Base-by-base conservation (phyloP, 352 stramenopile species). In the Thraustochytrium striatum region DNA sequence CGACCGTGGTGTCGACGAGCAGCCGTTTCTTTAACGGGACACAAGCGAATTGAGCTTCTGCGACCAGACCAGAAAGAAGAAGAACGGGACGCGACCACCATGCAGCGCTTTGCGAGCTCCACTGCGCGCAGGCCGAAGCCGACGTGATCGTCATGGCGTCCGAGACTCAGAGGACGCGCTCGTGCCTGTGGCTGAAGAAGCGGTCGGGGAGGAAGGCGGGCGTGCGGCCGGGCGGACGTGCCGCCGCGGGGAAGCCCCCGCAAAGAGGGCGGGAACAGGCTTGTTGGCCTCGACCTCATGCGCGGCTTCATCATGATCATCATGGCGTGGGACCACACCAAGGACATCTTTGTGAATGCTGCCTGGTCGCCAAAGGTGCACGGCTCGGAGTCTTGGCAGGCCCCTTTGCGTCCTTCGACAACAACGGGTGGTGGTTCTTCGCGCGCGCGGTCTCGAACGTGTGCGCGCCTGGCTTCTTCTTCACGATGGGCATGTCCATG, bases 271-370 rank as follows among this genome's bases (percentile, higher is more conserved):
- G 61, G 5, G 5, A 70, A 3, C 5, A 43, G 61, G 25, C 25
- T 70, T 21, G 38, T 58, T 5, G 61, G 5, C 5, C 61, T 70
- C n/a, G 61, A 70, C 38, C 38, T 70, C 5, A 62, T 70, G 35
- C 61, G 61, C 30, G 61, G 61, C 25, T 70, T 70, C n/a, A 70
- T 70, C 43, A 70, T 70, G 61, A 70, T 70, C 38, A 70, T 70
- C 30, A 70, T 70, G 61, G 25, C 32, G 32, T 70, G 61, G 61
- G 61, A 70, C 43, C 61, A 70, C 30, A 19, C 43, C 35, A 70
- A 70, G 61, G 61, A 70, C 43, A 70, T 70, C 35, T 61, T 61
- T 61, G 53, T 16, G 33, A 19, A 5, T 5, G 5, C 53, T 5
- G 33, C 25, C 5, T 70, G 5, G 5, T 13, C 13, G 61, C 35